Evolutionary conservation across 768 basidiomycete species (phyloP).

Genomic region (Clavaria fumosa): DNA sequence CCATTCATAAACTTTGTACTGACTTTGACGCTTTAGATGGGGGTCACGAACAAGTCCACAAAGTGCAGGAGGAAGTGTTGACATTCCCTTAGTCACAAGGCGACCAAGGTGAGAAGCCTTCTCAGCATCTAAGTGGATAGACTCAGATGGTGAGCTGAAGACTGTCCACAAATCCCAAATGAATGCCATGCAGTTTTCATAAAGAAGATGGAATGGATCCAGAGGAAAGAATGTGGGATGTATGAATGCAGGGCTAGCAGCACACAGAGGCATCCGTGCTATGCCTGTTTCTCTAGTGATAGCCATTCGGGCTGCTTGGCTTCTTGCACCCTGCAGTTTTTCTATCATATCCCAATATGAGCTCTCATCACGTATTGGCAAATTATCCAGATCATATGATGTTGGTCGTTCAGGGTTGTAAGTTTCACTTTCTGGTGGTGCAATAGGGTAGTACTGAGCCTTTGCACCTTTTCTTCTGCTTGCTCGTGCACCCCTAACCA

Average conservation of each 20-base stretch:
- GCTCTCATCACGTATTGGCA: constrained; percentile 14
- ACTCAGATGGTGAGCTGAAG: constrained; percentile 10
- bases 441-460: constrained; percentile 17
- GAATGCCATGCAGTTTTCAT: constrained; percentile 18
- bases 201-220: constrained; percentile 23
- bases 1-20: constrained; percentile 24
- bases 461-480: constrained; percentile 12
- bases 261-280: constrained; percentile 16
- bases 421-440: constrained; percentile 11
- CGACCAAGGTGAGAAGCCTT: constrained; percentile 13
- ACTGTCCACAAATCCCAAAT: constrained; percentile 19
- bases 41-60: constrained; percentile 18
- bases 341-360: constrained; percentile 15
- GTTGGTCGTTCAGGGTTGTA: constrained; percentile 14
- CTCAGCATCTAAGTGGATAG: constrained; percentile 10
- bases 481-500: constrained; percentile 15
- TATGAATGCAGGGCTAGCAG: constrained; percentile 17
- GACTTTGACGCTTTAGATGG: constrained; percentile 20
- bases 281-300: constrained; percentile 16
- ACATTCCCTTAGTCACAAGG: constrained; percentile 12
- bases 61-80: constrained; percentile 19
- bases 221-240: constrained; percentile 21
- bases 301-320: constrained; percentile 7
- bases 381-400: constrained; percentile 13
- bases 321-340: constrained; percentile 9